These are phyloP conservation scores for Diaporthe humulicola DNA, from an alignment of 2,329 filamentous ascomycete genomes.

Conservation along the genomic window DNA sequence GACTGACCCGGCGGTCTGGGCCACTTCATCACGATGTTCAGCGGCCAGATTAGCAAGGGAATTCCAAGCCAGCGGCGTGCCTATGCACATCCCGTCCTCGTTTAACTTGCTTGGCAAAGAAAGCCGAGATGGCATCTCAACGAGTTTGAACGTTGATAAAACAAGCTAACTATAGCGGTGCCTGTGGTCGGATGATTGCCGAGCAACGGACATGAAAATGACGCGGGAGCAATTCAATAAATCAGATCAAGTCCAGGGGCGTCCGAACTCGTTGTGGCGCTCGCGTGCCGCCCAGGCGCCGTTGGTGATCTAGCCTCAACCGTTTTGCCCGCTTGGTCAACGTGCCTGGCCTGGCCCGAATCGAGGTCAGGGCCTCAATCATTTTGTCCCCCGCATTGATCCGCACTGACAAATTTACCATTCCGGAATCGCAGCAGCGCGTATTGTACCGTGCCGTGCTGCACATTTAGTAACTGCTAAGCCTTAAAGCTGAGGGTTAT, in stretches of 20 bases:
- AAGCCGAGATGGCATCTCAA: neutral
- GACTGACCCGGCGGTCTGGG: neutral
- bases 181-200: neutral
- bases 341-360: constrained; percentile 1
- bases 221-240: neutral
- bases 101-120: neutral
- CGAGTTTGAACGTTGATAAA: neutral
- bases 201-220: neutral
- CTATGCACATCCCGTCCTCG: neutral
- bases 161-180: neutral
- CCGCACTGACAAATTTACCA: neutral
- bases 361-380: no score
- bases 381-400: neutral
- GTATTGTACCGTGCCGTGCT: no score
- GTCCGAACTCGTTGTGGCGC: neutral
- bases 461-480: neutral
- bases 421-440: neutral
- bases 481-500: no score
- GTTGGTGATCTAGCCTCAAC: neutral
- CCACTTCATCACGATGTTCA: neutral
- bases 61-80: neutral
- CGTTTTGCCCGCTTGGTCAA: neutral
- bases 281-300: neutral
- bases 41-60: neutral
- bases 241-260: neutral